Percentiles rank a stretch among this genome's conserved stretches.
phyloP scores from a whole-genome alignment of 2,329 filamentous ascomycete species.

The Xylaria sp. region DNA sequence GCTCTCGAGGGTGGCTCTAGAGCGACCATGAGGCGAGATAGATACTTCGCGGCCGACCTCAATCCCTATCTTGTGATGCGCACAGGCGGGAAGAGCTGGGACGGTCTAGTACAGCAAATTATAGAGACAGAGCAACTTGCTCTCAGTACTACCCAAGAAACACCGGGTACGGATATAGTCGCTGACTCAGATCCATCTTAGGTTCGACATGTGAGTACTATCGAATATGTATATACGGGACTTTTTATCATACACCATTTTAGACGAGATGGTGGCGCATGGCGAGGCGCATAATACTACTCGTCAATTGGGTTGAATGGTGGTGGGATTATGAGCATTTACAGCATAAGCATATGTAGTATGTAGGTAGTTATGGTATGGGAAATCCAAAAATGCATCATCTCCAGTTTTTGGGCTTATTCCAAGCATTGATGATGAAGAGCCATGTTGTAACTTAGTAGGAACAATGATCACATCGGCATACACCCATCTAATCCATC shows the following conservation, averaged over 20 bases:
- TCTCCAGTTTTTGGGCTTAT: no score
- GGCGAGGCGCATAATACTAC: neutral
- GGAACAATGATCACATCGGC: no score
- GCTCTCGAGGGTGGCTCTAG: slow-evolving; percentile 78
- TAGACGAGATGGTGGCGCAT: neutral
- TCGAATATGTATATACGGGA: neutral
- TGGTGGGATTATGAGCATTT: slow-evolving; percentile 9
- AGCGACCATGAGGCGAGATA: slow-evolving; percentile 69
- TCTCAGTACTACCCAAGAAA: slow-evolving; percentile 10
- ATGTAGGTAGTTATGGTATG: no score
- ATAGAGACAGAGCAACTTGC: neutral
- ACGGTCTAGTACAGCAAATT: slow-evolving; percentile 24
- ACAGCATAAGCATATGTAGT: neutral
- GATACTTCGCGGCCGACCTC: slow-evolving; percentile 70
- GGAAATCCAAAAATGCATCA: neutral
- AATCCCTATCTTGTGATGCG: slow-evolving; percentile 66
- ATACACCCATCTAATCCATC: no score
- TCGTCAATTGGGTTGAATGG: neutral
- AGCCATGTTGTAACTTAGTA: no score
- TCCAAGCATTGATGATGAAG: no score
- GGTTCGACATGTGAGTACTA: neutral
- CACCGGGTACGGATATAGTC: slow-evolving; percentile 6
- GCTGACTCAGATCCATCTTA: slow-evolving; percentile 7
- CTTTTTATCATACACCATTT: neutral
- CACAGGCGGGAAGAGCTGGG: slow-evolving; percentile 61